Conservation (phyloP, 305 asterid genomes). For the Fraxinus baroniana region DNA sequence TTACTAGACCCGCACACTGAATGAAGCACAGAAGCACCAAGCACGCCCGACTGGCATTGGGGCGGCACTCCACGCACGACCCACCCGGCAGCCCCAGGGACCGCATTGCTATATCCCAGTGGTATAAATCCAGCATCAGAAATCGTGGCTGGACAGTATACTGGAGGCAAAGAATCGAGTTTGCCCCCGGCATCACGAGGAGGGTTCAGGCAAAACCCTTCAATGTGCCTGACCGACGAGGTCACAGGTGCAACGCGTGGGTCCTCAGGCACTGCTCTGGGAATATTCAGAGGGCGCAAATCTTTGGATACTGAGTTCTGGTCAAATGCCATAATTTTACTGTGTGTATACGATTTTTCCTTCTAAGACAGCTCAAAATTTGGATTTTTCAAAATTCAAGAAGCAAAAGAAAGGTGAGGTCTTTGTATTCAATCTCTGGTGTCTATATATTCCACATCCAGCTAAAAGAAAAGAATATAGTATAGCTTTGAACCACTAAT, state of each 20-base stretch:
- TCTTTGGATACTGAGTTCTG: slow-evolving; percentile 70
- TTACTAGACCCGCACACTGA: slow-evolving; percentile 32
- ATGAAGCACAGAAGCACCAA: slow-evolving; percentile 31
- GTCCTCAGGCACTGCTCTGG: slow-evolving; percentile 56
- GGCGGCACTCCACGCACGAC: slow-evolving; percentile 47
- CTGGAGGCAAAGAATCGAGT: slow-evolving; percentile 38
- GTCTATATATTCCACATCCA: slow-evolving; percentile 23
- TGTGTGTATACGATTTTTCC: neutral
- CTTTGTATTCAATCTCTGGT: slow-evolving; percentile 14
- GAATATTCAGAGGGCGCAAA: slow-evolving; percentile 72
- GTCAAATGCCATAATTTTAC: slow-evolving; percentile 67
- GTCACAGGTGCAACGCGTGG: slow-evolving; percentile 55
- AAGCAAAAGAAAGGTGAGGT: neutral
- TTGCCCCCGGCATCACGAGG: slow-evolving; percentile 42
- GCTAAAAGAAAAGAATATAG: slow-evolving; percentile 21
- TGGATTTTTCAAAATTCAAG: slow-evolving; percentile 21
- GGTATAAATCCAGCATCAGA: slow-evolving; percentile 54
- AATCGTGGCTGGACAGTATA: slow-evolving; percentile 43
- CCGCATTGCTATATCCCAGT: slow-evolving; percentile 40
- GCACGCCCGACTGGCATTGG: slow-evolving; percentile 34
- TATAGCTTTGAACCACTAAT: slow-evolving; percentile 7
- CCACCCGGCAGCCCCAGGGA: slow-evolving; percentile 42
- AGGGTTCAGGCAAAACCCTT: slow-evolving; percentile 55
- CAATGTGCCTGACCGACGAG: slow-evolving; percentile 57
- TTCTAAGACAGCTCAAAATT: slow-evolving; percentile 4